Evolutionary conservation across 2,329 filamentous ascomycete genomes (phyloP), one percentile per base, ranked within the genome.

Genomic region (Cadophora sp.): DNA sequence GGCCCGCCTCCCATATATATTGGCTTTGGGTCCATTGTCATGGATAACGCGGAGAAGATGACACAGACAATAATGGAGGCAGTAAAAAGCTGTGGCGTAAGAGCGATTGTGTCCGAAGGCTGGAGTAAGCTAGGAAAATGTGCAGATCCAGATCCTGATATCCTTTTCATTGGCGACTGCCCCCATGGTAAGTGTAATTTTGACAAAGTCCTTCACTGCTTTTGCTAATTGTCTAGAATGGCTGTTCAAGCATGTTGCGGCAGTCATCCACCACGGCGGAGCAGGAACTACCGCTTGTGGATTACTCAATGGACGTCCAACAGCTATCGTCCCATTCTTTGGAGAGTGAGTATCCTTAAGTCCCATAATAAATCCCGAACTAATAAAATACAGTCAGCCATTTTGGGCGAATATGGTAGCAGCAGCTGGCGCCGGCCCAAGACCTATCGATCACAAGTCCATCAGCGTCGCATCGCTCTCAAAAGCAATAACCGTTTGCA

Each of bases 241-340:
- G 79, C 73, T 81, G 2, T 80, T 81, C 58, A 74, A 73, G 26
- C 69, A 73, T 26, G 77, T 80, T 14, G 40, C 63, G n/a, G 63
- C 63, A 24, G 63, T 65, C 6, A 53, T 65, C 16, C 63, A 65
- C n/a, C 63, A 65, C 29, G 63, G 63, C 9, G 62, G 62, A 46
- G 62, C 62, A 56, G 62, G 62, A 9, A 64, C 62, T 74, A 80
- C 79, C 24, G 79, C 79, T 3, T 77, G 75, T 46, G 79, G 79
- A 22, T 70, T 81, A 5, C 73, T 74, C 60, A 76, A 76, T 64
- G 79, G 79, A 1, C 76, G 76, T 61, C 79, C 79, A 26, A 80
- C 79, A 43, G 75, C 76, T 66, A 78, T 80, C 58, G 77, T 81
- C 8, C 79, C 79, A 12, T 81, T 83, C 69, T 83, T 83, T 70